Evolutionary conservation across 805 yeast species (phyloP).

Genomic region (Metschnikowia gruessii): DNA sequence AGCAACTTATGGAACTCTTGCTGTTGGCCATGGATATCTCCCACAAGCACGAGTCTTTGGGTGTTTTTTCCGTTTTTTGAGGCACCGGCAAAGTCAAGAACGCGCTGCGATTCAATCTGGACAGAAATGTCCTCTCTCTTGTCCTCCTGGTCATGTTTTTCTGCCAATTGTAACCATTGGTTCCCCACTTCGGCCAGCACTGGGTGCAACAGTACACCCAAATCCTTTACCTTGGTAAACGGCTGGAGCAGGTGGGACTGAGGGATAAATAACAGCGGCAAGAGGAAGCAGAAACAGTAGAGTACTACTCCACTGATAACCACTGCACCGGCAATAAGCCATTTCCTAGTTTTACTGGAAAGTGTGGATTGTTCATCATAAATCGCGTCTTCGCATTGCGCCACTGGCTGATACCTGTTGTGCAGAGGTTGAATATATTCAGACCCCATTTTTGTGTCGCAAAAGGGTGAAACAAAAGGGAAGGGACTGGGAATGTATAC

Average conservation of each 20-base stretch:
- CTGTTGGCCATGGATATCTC: constrained; percentile 86
- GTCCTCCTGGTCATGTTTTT: background rate
- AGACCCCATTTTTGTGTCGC: background rate
- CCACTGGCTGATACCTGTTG: constrained; percentile 6
- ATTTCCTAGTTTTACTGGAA: constrained; percentile 6
- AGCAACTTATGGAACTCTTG: constrained; percentile 54
- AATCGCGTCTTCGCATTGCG: constrained; percentile 8
- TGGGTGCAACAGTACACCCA: constrained; percentile 28
- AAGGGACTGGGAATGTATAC: no score
- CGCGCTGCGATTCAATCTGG: no score
- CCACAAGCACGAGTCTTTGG: constrained; percentile 63
- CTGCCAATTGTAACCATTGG: constrained; percentile 1
- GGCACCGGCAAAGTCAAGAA: no score
- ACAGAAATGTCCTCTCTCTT: no score
- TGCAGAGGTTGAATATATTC: background rate
- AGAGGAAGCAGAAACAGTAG: constrained; percentile 31
- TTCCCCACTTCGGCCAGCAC: constrained; percentile 11
- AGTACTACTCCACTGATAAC: constrained; percentile 16
- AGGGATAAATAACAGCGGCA: constrained; percentile 38
- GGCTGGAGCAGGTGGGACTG: constrained; percentile 26
- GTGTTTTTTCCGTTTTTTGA: background rate
- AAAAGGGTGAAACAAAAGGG: no score
- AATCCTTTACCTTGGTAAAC: constrained; percentile 25
- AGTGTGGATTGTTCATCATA: constrained; percentile 13
- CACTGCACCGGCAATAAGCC: constrained; percentile 9